These are phyloP conservation scores for Neocallimastix lanati DNA, from an alignment of 192 early-diverging fungal species.

Conservation along the genomic window DNA sequence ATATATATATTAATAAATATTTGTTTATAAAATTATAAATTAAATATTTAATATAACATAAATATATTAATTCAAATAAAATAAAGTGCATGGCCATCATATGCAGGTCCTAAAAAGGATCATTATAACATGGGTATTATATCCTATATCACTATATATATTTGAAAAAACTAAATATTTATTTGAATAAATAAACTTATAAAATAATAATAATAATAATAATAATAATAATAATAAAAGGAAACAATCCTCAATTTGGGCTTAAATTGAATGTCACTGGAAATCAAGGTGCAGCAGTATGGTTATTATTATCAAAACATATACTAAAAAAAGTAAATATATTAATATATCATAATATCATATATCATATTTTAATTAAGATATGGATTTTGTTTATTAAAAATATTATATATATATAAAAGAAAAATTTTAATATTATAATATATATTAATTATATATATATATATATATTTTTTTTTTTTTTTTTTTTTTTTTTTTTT, in stretches of 20 bases:
- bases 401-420: too few relatives aligned
- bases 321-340: slow-evolving; percentile 36
- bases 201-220: slow-evolving; percentile 14
- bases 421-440: too few relatives aligned
- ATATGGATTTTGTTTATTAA: too few relatives aligned
- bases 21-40: too few relatives aligned
- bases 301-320: slow-evolving; percentile 72
- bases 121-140: not conserved
- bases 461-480: not conserved
- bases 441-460: too few relatives aligned
- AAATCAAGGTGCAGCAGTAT: slow-evolving; percentile 32
- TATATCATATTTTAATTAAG: too few relatives aligned
- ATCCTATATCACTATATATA: not conserved
- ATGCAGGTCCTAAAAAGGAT: not conserved
- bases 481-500: not conserved
- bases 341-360: too few relatives aligned
- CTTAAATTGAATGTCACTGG: slow-evolving; percentile 36
- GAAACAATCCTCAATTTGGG: slow-evolving; percentile 64
- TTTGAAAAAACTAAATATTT: not conserved
- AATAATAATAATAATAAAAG: slow-evolving; percentile 34
- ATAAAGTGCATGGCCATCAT: not conserved
- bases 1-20: too few relatives aligned
- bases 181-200: slow-evolving; percentile 7
- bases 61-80: not conserved
- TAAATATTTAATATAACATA: too few relatives aligned